Conservation (phyloP, 2,329 filamentous ascomycete genomes). For the Penicillium expansum region DNA sequence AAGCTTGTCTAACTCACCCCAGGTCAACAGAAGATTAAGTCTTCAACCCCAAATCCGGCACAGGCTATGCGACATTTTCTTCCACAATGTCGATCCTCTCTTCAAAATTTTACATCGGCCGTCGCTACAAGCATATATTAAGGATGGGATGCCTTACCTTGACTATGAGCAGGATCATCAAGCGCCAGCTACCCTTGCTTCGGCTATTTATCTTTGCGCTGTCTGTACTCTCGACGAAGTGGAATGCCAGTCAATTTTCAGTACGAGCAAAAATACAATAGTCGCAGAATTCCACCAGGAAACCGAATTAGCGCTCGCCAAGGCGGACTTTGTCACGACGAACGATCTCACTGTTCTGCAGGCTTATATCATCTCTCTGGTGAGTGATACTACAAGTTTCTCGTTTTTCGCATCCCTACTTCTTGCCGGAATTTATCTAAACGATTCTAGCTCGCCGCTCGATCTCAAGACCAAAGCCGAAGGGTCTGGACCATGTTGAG, state of each 20-base stretch:
- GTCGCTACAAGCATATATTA: conserved; percentile 27
- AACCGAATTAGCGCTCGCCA: conserved; percentile 26
- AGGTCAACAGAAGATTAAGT: conserved; percentile 4
- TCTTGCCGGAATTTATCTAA: not conserved
- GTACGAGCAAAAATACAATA: conserved; percentile 15
- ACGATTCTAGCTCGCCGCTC: conserved; percentile 21
- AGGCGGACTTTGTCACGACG: conserved; percentile 30
- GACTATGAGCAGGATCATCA: conserved; percentile 29
- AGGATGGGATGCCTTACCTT: conserved; percentile 28
- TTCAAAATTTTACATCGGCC: conserved; percentile 35
- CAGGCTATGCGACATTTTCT: conserved; percentile 26
- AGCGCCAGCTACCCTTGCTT: conserved; percentile 26
- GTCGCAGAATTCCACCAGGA: conserved; percentile 25
- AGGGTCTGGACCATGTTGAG: conserved; percentile 36
- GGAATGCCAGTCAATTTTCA: conserved; percentile 24
- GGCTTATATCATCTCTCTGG: conserved; percentile 33
- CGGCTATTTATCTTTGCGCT: conserved; percentile 29
- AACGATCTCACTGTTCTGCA: conserved; percentile 35
- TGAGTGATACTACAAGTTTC: conserved; percentile 9
- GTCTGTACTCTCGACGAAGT: conserved; percentile 25
- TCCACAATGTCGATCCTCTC: conserved; percentile 31
- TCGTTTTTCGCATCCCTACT: not conserved
- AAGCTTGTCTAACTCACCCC: conserved; percentile 9
- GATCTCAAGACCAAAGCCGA: conserved; percentile 32
- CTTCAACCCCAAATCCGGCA: conserved; percentile 15